Percentiles rank a stretch among this genome's conserved stretches.
Conservation (phyloP, 192 early-diverging fungal genomes). For the Rhizophagus clarus region DNA sequence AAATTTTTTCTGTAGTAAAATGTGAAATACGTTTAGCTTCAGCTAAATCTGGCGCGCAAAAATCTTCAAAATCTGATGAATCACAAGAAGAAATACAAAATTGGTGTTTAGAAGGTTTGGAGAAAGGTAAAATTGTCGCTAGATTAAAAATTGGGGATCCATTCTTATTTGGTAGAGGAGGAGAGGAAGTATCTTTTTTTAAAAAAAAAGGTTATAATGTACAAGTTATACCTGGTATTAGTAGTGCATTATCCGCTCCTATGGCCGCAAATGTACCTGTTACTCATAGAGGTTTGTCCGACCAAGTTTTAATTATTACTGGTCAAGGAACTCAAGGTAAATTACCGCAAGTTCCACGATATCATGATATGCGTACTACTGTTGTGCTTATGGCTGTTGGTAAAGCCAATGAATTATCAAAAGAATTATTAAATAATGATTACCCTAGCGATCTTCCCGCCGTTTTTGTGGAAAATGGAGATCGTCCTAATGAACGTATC, state of each 20-base stretch:
- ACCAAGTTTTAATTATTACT: constrained; percentile 82
- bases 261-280: constrained; percentile 76
- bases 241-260: constrained; percentile 76
- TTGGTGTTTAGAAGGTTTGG: constrained; percentile 73
- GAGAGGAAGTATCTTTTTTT: constrained; percentile 83
- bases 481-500: constrained; percentile 72
- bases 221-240: constrained; percentile 77
- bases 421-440: constrained; percentile 49
- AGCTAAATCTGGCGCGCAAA: constrained; percentile 49
- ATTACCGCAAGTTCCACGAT: constrained; percentile 73
- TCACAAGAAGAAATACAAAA: constrained; percentile 78
- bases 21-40: constrained; percentile 67
- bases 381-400: constrained; percentile 88
- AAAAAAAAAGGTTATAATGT: constrained; percentile 66
- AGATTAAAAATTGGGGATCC: constrained; percentile 93
- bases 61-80: constrained; percentile 64
- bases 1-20: constrained; percentile 50
- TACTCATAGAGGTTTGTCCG: constrained; percentile 86
- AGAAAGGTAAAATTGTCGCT: constrained; percentile 69
- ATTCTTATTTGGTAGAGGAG: constrained; percentile 91
- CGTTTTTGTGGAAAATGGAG: constrained; percentile 84
- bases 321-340: constrained; percentile 79
- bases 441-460: constrained; percentile 71
- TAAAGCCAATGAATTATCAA: constrained; percentile 64
- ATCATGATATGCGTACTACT: constrained; percentile 67